phyloP scores from a whole-genome alignment of 345 rosid species.

The Bretschneidera sinensis region DNA sequence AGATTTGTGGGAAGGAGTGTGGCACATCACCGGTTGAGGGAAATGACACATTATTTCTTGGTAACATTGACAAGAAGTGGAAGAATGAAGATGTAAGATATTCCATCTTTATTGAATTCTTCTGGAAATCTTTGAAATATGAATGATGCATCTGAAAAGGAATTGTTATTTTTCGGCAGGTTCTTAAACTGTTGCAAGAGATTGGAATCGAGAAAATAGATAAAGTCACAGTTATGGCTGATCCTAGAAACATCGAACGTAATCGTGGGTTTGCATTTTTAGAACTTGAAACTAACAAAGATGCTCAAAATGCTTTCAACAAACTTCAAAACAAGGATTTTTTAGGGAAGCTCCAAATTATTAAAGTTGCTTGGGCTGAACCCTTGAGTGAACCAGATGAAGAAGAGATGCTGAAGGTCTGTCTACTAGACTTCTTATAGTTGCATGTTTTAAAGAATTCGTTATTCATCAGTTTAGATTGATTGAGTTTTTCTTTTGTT shows the following conservation, averaged over 20 bases:
- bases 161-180: constrained; percentile 19
- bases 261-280: constrained; percentile 34
- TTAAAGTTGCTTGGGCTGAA: constrained; percentile 33
- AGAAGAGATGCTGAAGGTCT: constrained; percentile 30
- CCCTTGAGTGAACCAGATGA: constrained; percentile 31
- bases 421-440: constrained; percentile 1
- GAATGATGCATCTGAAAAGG: background rate
- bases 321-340: constrained; percentile 22
- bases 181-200: constrained; percentile 19
- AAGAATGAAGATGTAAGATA: constrained; percentile 27
- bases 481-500: background rate
- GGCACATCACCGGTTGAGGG: constrained; percentile 25
- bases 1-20: constrained; percentile 34
- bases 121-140: background rate
- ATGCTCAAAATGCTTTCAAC: constrained; percentile 28
- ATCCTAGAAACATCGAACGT: constrained; percentile 21
- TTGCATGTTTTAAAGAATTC: background rate
- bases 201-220: constrained; percentile 28
- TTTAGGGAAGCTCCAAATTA: constrained; percentile 16
- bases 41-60: constrained; percentile 31
- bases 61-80: constrained; percentile 33
- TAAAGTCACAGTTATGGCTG: constrained; percentile 25
- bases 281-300: constrained; percentile 29
- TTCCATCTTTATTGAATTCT: background rate
- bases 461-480: background rate